phyloP scores from a whole-genome alignment of 164 flowering plant species.

The Umbellularia californica region DNA sequence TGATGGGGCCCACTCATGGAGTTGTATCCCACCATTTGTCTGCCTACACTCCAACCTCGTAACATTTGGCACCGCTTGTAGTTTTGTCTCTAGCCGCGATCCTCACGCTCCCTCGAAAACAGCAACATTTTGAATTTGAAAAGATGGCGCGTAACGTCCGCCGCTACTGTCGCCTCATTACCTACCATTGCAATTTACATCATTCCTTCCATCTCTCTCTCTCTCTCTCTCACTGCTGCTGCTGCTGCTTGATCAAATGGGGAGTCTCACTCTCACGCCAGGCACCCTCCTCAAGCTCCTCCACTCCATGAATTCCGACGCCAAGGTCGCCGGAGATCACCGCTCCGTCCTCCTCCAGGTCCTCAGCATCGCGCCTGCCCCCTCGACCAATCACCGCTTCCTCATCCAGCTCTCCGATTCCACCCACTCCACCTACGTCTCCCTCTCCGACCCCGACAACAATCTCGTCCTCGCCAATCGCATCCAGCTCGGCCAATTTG shows the following conservation, averaged over 20 bases:
- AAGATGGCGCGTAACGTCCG: background rate
- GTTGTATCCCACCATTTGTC: no score
- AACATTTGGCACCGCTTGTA: no score
- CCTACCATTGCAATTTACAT: background rate
- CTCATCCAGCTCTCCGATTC: conserved; percentile 91
- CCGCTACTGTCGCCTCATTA: background rate
- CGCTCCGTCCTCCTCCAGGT: conserved; percentile 81
- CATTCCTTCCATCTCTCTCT: no score
- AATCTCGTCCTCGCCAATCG: conserved; percentile 85
- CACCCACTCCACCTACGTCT: conserved; percentile 80
- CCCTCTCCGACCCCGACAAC: conserved; percentile 71
- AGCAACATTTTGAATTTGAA: background rate
- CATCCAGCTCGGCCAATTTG: conserved; percentile 86
- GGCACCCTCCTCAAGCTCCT: conserved; percentile 88
- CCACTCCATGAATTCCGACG: conserved; percentile 67
- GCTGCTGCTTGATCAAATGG: conserved; percentile 37
- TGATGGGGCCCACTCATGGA: no score
- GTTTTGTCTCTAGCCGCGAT: no score
- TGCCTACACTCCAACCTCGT: no score
- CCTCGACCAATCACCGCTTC: conserved; percentile 78
- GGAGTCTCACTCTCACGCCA: conserved; percentile 65
- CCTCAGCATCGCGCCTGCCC: conserved; percentile 77
- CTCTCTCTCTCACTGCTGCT: background rate
- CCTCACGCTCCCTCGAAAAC: background rate
- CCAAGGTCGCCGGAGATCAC: conserved; percentile 74